Evolutionary conservation across 805 yeast genomes (phyloP), one percentile per base, ranked within the genome.

Genomic region (Suhomyces sp.): DNA sequence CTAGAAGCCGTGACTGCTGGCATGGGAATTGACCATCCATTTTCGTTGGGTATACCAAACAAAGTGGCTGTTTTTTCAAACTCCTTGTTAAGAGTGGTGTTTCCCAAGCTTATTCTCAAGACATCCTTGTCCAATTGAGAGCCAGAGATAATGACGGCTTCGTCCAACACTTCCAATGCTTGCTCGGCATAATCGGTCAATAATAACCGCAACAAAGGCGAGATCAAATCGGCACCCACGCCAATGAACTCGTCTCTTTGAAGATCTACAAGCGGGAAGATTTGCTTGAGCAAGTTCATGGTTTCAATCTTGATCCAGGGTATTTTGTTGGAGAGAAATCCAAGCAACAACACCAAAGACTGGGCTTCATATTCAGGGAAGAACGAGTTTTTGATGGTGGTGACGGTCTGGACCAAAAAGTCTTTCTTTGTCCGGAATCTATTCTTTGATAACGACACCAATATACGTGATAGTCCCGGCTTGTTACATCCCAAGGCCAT

Each of bases 1-100:
- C 88, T 82, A 0, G 96, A 87, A 0, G 97, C 90, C 1, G 94
- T 86, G 44, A 90, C 84, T 0, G 93, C 89, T 2, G 99, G 97
- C 93, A 89, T 88, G 1, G 98, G 96, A 48, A 96, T 85, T 0
- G 97, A 86, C 99, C 99, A 94, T 1, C 99, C 99, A 62, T 87
- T 85, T 10, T 89, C 96, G 56, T 88, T 93, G 0, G 99, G 98
- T 23, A 93, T 85, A 13, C 99, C 99, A 73, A 91, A 96, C 51
- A 94, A 73, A 0, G 97, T 90, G 0, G 94, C 91, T 2, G 94
- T 86, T 59, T 83, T 85, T 58, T 88, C 97, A 64, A 87, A 88
- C 57, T 89, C 96, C 57, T 87, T 88, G 60, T 87, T 83, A 59
- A 88, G 77, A 7, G 89, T 82, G 12, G 85, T 75, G 58, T 88